Base-by-base conservation (phyloP, 108 stramenopile species). In the Epipyxis sp. region DNA sequence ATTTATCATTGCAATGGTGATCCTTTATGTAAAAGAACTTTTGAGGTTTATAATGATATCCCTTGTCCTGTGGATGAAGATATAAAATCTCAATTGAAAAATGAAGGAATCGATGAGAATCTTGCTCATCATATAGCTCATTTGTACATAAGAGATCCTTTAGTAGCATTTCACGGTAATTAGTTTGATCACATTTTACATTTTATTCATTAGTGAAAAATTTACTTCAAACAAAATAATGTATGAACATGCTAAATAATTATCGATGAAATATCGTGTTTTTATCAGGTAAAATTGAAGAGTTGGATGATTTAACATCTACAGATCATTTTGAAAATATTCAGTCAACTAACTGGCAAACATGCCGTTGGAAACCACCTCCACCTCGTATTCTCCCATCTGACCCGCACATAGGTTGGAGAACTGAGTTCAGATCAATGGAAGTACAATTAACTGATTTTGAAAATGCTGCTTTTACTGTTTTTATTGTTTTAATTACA, bases 331-430 rank as follows among this genome's bases (percentile, higher is more conserved):
- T 93, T 65, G 98, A 99, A 74, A 94, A 89, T 78, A 96, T 99
- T 74, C 98, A 99, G 87, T 91, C 90, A 86, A 99, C 98, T 42
- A 99, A 99, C 79, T 99, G 98, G 98, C 94, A 97, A 89, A 89
- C 92, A 27, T 94, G 97, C 58, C 91, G 98, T 44, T 97, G 97
- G 96, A 99, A 99, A 91, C 98, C 98, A 29, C 98, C 98, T 1
- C 97, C 97, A 34, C 94, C 94, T 25, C 59, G 76, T 39, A 89
- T 88, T 81, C 79, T 82, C 10, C 92, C 93, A 3, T 90, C 90
- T 69, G 90, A 91, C 77, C 93, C 94, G n/a, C 91, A 93, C 41
- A 97, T 96, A 84, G 98, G 98, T 34, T 97, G 97, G 97, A 86
- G 98, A 59, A 93, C 93, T 1, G 98, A 99, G 82, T 95, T 97